phyloP scores from a whole-genome alignment of 352 stramenopile genomes.

The Elongisporangium anandrum region DNA sequence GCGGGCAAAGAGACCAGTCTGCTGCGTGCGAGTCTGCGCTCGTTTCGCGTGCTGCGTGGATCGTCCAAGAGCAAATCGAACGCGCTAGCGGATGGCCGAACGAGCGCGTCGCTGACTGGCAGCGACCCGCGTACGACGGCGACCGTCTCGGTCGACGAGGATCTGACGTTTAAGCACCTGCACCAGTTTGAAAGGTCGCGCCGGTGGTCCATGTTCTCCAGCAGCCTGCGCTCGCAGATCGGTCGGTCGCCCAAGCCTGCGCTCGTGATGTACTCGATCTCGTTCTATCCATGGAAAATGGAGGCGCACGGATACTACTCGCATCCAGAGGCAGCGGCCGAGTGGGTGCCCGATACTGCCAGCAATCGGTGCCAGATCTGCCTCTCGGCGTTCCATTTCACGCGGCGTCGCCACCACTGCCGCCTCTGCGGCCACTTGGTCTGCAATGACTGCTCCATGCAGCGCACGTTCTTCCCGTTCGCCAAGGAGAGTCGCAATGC shows the following conservation, averaged over 20 bases:
- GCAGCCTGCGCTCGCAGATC: background rate
- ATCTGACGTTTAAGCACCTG: background rate
- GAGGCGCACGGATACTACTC: conserved; percentile 65
- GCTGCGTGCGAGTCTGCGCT: background rate
- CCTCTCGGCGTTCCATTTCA: conserved; percentile 44
- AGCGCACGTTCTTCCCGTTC: conserved; percentile 68
- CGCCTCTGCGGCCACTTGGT: conserved; percentile 68
- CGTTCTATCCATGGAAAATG: conserved; percentile 78
- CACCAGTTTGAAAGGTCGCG: background rate
- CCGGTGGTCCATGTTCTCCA: background rate
- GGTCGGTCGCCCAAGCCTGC: conserved; percentile 9
- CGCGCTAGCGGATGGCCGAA: background rate
- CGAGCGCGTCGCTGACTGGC: background rate
- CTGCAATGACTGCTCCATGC: conserved; percentile 62
- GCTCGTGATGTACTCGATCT: conserved; percentile 62
- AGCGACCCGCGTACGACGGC: background rate
- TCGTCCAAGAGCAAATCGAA: background rate
- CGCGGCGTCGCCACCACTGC: conserved; percentile 82
- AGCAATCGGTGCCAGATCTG: conserved; percentile 66
- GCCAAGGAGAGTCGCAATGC: conserved; percentile 34
- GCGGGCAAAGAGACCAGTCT: background rate
- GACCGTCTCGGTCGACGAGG: background rate
- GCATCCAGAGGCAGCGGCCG: conserved; percentile 53
- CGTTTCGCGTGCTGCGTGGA: background rate
- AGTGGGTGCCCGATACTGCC: conserved; percentile 68